These are phyloP conservation scores for Gossypium rotundifolium DNA, from an alignment of 345 rosid species.

Conservation along the genomic window DNA sequence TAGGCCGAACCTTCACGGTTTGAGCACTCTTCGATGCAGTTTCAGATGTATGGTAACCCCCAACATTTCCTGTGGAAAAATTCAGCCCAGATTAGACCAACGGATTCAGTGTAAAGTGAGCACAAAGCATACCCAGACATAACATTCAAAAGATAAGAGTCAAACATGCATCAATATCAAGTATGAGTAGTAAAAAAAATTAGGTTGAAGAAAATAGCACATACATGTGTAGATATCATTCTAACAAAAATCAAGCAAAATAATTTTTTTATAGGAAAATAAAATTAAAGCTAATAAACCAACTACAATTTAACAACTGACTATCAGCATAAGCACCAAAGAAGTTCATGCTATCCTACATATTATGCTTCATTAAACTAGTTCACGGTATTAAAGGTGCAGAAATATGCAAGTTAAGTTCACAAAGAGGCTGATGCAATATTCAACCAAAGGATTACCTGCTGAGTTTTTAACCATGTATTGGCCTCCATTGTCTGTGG, in stretches of 20 bases:
- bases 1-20: constrained; percentile 58
- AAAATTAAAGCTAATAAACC: not conserved
- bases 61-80: constrained; percentile 38
- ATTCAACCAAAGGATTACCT: constrained; percentile 35
- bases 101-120: not conserved
- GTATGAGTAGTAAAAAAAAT: not conserved
- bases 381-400: not conserved
- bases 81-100: not conserved
- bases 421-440: not conserved
- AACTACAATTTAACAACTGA: not conserved
- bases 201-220: not conserved
- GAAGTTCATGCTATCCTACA: not conserved
- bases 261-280: no score
- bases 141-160: not conserved
- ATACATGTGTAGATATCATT: not conserved
- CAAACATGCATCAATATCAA: not conserved
- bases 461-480: constrained; percentile 50
- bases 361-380: not conserved
- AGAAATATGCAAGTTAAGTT: not conserved
- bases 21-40: constrained; percentile 49
- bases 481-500: constrained; percentile 61
- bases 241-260: not conserved
- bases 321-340: not conserved
- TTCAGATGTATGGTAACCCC: constrained; percentile 47
- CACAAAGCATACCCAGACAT: not conserved